Conservation (phyloP, 2,329 filamentous ascomycete species). For the Dactylellina parvicollis region DNA sequence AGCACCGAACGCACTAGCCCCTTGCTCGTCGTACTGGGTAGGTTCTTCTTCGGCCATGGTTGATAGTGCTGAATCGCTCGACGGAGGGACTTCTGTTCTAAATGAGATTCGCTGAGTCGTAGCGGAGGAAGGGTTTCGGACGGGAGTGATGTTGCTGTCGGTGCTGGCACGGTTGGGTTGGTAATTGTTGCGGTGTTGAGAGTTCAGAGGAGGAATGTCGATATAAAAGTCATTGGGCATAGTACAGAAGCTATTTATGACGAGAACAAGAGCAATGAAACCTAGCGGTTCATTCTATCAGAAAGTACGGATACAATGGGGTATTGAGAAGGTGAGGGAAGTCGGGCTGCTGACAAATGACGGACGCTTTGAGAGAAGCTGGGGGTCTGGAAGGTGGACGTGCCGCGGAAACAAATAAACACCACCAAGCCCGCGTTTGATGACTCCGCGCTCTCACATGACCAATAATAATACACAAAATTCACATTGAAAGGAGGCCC, state of each 20-base stretch:
- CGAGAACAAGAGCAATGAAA: not conserved
- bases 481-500: not conserved
- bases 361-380: not conserved
- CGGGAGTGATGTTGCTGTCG: conserved; percentile 6
- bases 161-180: conserved; percentile 12
- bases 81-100: conserved; percentile 36
- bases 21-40: conserved; percentile 74
- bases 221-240: conserved; percentile 55
- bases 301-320: not conserved
- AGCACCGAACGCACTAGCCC: conserved; percentile 84
- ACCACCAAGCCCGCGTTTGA: conserved; percentile 28
- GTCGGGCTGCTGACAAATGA: conserved; percentile 46
- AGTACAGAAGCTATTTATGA: conserved; percentile 21
- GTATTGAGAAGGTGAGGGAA: conserved; percentile 7
- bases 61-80: conserved; percentile 39
- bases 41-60: conserved; percentile 66
- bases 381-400: not conserved
- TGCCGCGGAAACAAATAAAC: conserved; percentile 32
- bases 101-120: conserved; percentile 44
- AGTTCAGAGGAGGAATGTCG: conserved; percentile 49
- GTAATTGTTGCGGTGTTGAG: conserved; percentile 31
- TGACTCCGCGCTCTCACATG: conserved; percentile 51
- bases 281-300: conserved; percentile 15
- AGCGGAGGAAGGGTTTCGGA: conserved; percentile 39
- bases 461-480: not conserved